Conservation (phyloP, 805 yeast species). For the Candida fluviatilis region DNA sequence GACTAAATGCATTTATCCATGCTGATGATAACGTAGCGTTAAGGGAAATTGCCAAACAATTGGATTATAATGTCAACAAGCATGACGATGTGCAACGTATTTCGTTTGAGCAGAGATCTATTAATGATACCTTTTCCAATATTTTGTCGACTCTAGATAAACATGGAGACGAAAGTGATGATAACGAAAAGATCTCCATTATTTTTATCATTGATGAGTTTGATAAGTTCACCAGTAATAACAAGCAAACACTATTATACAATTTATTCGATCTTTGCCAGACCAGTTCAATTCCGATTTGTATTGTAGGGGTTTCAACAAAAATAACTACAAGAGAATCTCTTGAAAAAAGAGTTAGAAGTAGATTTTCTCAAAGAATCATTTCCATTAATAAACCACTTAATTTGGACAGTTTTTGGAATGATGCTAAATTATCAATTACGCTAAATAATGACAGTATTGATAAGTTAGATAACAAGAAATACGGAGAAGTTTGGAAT, state of each 20-base stretch:
- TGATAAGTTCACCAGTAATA: constrained; percentile 67
- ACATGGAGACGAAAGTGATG: constrained; percentile 10
- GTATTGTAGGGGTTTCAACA: constrained; percentile 77
- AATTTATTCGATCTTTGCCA: constrained; percentile 87
- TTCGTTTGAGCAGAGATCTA: constrained; percentile 47
- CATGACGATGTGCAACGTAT: constrained; percentile 11
- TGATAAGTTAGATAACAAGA: constrained; percentile 10
- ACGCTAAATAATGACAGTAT: constrained; percentile 16
- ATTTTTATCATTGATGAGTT: constrained; percentile 82
- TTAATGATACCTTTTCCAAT: constrained; percentile 58
- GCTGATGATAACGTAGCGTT: constrained; percentile 75
- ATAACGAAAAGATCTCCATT: constrained; percentile 45
- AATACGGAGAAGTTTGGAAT: constrained; percentile 44
- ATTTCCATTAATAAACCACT: constrained; percentile 54
- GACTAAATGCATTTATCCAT: constrained; percentile 69
- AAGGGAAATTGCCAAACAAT: constrained; percentile 79
- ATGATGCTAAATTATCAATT: constrained; percentile 41
- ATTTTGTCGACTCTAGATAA: constrained; percentile 52
- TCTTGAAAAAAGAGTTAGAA: constrained; percentile 86
- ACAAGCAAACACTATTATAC: constrained; percentile 80
- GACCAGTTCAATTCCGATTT: constrained; percentile 61
- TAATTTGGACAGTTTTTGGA: constrained; percentile 44
- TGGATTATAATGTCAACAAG: constrained; percentile 43
- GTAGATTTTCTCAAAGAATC: constrained; percentile 81
- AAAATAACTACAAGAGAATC: constrained; percentile 73